Conservation (phyloP, 805 yeast genomes). For the Candida coleopterorum region DNA sequence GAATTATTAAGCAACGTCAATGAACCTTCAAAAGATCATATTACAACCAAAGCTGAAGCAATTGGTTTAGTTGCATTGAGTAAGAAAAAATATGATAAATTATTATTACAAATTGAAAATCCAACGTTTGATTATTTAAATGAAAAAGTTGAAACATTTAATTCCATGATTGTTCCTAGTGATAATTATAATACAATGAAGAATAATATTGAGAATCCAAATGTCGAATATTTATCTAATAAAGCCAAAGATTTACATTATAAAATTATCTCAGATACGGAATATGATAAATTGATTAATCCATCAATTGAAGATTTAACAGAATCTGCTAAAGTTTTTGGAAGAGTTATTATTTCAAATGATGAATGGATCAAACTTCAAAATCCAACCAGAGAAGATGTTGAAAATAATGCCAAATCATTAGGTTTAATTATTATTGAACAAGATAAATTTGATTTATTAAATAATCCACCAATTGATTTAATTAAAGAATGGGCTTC, state of each 20-base stretch:
- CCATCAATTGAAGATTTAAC: conserved; percentile 6
- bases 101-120: conserved; percentile 9
- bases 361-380: conserved; percentile 12
- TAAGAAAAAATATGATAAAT: conserved; percentile 12
- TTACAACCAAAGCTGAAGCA: conserved; percentile 15
- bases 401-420: conserved; percentile 1
- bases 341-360: conserved; percentile 13
- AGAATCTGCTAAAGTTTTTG: conserved; percentile 12
- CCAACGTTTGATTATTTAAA: conserved; percentile 18
- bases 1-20: conserved; percentile 11
- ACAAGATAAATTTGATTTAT: conserved; percentile 7
- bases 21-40: conserved; percentile 17
- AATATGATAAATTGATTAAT: conserved; percentile 10
- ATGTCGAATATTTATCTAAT: conserved; percentile 10
- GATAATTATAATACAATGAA: conserved; percentile 9
- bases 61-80: conserved; percentile 13
- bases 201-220: conserved; percentile 11
- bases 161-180: conserved; percentile 13
- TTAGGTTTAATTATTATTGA: conserved; percentile 10
- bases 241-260: conserved; percentile 14
- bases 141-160: conserved; percentile 11
- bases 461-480: conserved; percentile 22
- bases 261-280: conserved; percentile 14
- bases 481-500: conserved; percentile 30
- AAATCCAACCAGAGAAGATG: conserved; percentile 9